Evolutionary conservation across 2,329 filamentous ascomycete genomes (phyloP).

Genomic region (Cladosporium sp.): DNA sequence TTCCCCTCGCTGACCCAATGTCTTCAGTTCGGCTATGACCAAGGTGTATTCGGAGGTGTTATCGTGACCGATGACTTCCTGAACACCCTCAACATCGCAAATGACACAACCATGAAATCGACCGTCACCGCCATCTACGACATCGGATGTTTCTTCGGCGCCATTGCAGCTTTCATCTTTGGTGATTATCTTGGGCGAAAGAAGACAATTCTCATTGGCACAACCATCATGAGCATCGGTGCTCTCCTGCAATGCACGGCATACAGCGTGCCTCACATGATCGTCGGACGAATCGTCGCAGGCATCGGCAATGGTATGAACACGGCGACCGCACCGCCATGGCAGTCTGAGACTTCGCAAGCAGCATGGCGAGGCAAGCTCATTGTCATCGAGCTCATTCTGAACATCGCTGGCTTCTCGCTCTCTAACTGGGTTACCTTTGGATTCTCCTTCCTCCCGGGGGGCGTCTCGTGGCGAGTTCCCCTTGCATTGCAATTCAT

Average conservation of each 20-base stretch:
- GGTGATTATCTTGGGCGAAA: conserved; percentile 49
- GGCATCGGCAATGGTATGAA: conserved; percentile 55
- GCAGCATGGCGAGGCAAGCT: conserved; percentile 57
- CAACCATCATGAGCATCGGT: conserved; percentile 46
- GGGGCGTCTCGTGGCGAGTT: conserved; percentile 42
- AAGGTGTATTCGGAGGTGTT: conserved; percentile 54
- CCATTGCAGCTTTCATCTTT: conserved; percentile 45
- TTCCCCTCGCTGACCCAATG: background rate
- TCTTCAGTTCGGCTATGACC: conserved; percentile 34
- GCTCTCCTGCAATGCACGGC: conserved; percentile 46
- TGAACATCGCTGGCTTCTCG: conserved; percentile 44
- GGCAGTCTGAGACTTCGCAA: conserved; percentile 46
- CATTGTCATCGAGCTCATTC: conserved; percentile 50
- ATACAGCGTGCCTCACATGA: conserved; percentile 44
- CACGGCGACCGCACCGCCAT: conserved; percentile 52
- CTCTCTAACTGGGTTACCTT: conserved; percentile 52
- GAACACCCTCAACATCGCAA: conserved; percentile 42
- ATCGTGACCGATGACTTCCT: conserved; percentile 53
- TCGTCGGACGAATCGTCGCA: conserved; percentile 45
- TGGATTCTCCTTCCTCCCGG: conserved; percentile 45
- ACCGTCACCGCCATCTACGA: conserved; percentile 55
- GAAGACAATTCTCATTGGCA: conserved; percentile 45
- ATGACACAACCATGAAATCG: conserved; percentile 27
- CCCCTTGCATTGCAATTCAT: conserved; percentile 49
- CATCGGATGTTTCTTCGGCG: conserved; percentile 58